These are phyloP conservation scores for Aspergillus costaricaensis DNA, from an alignment of 2,329 filamentous ascomycete species.

Conservation along the genomic window DNA sequence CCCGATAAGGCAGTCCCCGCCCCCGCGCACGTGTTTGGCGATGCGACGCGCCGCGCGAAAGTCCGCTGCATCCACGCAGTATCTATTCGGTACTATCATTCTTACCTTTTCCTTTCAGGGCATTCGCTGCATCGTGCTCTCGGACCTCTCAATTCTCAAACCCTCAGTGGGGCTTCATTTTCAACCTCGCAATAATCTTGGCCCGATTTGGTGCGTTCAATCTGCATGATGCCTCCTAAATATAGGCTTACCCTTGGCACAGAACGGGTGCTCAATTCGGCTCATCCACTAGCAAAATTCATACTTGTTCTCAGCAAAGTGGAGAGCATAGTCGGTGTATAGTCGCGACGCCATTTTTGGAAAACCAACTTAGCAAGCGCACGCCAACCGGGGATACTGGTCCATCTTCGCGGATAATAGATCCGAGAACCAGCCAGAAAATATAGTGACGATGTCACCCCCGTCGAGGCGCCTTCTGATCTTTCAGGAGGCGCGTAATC, in stretches of 20 bases:
- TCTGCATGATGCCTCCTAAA: neutral
- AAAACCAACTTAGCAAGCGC: neutral
- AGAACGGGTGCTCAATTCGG: neutral
- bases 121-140: too few relatives aligned
- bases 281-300: neutral
- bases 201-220: neutral
- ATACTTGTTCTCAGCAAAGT: neutral
- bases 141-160: too few relatives aligned
- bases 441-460: neutral
- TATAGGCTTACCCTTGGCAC: neutral
- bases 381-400: neutral
- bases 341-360: neutral
- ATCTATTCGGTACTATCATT: too few relatives aligned
- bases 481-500: constrained; percentile 41
- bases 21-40: constrained; percentile 7
- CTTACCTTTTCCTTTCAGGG: too few relatives aligned
- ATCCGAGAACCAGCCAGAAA: neutral
- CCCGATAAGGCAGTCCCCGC: neutral
- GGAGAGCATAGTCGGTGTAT: neutral
- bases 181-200: neutral
- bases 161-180: neutral
- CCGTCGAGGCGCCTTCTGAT: constrained; percentile 35
- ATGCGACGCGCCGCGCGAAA: constrained; percentile 5
- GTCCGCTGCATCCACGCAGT: neutral
- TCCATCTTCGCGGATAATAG: neutral